Base-by-base conservation (phyloP, 2,329 filamentous ascomycete genomes). In the Ophiosphaerella narmari region DNA sequence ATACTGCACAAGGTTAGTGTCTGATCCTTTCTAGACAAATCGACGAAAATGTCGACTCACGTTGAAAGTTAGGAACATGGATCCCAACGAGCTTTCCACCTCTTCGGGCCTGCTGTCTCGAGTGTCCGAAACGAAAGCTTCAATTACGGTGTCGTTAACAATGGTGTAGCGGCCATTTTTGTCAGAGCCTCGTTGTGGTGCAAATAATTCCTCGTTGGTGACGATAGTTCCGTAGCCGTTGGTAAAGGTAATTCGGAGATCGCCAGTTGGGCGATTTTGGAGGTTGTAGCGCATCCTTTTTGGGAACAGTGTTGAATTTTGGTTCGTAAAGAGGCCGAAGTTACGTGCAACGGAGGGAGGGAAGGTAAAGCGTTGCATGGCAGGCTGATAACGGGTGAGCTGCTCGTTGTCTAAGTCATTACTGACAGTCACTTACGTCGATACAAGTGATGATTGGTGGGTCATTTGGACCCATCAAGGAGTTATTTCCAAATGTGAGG, bases 51-150 rank as follows among this genome's bases (percentile, higher is more conserved):
- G 3, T 21, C 3, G 4, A 21, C 18, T 21, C 18, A 21, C 18
- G 16, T 54, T 54, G 48, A 54, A 54, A 3, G 51, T 54, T 12
- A 54, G 33, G 43, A 54, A 54, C 23, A 54, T 37, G 6, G 32
- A 48, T 18, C 51, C 51, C 9, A 54, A 32, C n/a, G 33, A 39
- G 11, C 29, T 33, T 5, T 43, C 36, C 5, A 51, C 51, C n/a
- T 50, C 38, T 4, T 34, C 29, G 6, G 51, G 48, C 31, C 46
- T 34, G 11, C 11, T 14, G 7, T 42, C n/a, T 33, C 51, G 47
- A 21, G 39, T 54, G 39, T 54, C 51, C 2, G 41, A 32, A 32
- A 54, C 34, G 7, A 42, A 50, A 6, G 51, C 51, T 35, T 54
- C 51, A 36, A 54, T 16, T 8, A 50, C 39, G 32, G 33, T 50